Base-by-base conservation (phyloP, 768 basidiomycete genomes). In the Naganishia vaughanmartiniae region DNA sequence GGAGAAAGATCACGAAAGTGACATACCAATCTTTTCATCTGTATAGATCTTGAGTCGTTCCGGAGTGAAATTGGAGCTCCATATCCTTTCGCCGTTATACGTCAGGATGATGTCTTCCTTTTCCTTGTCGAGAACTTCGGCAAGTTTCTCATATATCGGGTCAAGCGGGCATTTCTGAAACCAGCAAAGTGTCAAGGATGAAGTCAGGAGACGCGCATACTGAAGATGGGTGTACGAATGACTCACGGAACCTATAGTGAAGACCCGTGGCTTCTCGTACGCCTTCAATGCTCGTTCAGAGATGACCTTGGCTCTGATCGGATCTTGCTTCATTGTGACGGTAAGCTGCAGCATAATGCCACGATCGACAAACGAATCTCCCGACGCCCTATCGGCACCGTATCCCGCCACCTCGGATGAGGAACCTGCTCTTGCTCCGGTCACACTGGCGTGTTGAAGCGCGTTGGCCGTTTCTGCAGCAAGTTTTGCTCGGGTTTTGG, bases 1-100 rank as follows among this genome's bases (percentile, higher is more conserved):
- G 14, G 34, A 17, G 11, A 31, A 4, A 19, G n/a, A 39, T 9
- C 24, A 21, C 11, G 10, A 11, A 15, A 42, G 12, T 21, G 3
- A 12, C 36, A 17, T 45, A 63, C 60, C 60, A 4, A 63, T 2
- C 46, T 63, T 63, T 5, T 63, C 60, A 34, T 63, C 60, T 2
- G 60, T 63, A 36, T 63, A 63, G 39, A 63, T 63, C 24, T 63
- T 63, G 24, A 63, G 60, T 30, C 60, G 60, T 45, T 63, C 60
- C 24, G 60, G 60, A 1, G 60, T 63, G 39, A 63, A 63, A 34
- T 63, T 63, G 10, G 60, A 42, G 30, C 60, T 63, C 60, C 60
- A 63, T 63, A 63, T 63, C 26, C 60, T 63, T 45, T 63, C 60
- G 36, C 60, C 60, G 6, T 30, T 14, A n/a, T 63, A 63, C 1